Base-by-base conservation (phyloP, 805 yeast species). In the Metschnikowia arizonensis region DNA sequence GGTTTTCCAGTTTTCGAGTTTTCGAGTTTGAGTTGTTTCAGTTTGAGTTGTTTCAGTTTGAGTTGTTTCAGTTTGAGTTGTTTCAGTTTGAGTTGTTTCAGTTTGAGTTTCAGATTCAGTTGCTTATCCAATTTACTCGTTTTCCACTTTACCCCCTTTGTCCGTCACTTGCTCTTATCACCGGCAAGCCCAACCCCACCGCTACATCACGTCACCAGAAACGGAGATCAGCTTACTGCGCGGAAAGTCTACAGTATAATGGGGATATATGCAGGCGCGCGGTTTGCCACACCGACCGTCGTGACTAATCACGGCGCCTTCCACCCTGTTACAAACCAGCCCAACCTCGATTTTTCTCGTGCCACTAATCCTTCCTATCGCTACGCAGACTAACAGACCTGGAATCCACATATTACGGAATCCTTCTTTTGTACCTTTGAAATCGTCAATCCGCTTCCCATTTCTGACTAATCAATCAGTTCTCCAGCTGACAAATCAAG, bases 211-310 rank as follows among this genome's bases (percentile, higher is more conserved):
- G n/a, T n/a, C n/a, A n/a, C n/a, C n/a, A n/a, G n/a, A n/a, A n/a
- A n/a, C 24, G 6, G 24, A 21, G 24, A 33, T 33, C 37, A 19
- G 19, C 21, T 21, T 6, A 26, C 36, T n/a, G 23, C 39, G 26
- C 24, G 15, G 23, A 11, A 32, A 11, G 34, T 12, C n/a, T 19
- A 21, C 31, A 23, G 21, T 29, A 30, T 30, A 19, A 21, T 14
- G 17, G 12, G 5, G 23, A 23, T 15, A 2, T 15, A 6, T 30
- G 28, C 35, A 31, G 38, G 40, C 40, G 40, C 40, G 40, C 40
- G 32, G 25, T 18, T 37, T 19, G 40, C 42, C 42, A 39, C 42
- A 30, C 23, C 25, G 23, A n/a, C 40, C 14, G 40, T 10, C 12
- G 36, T 9, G 26, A 19, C 41, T 18, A 29, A 5, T 17, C 7